Percentiles rank a stretch among this genome's conserved stretches.
Evolutionary conservation across 495 filamentous ascomycete genomes (phyloP).

Genomic region (Schizothecium vesticola): DNA sequence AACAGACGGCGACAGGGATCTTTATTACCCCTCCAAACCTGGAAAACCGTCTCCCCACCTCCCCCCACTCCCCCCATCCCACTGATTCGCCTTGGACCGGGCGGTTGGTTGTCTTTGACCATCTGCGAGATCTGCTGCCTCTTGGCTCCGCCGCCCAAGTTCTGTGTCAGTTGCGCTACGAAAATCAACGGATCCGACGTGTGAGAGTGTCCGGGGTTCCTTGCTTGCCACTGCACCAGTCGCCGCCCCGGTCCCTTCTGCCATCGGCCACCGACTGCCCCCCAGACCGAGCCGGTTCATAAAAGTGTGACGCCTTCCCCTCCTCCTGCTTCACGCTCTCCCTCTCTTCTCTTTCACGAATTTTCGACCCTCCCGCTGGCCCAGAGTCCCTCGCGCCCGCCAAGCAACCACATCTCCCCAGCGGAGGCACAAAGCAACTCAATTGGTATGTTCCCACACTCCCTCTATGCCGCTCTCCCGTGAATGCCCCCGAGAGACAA

Average conservation of each 20-base stretch:
- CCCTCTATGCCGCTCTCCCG: neutral
- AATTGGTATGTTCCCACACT: slow-evolving; percentile 26
- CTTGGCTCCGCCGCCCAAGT: slow-evolving; percentile 23
- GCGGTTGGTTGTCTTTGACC: slow-evolving; percentile 2
- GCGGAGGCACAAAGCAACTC: slow-evolving; percentile 14
- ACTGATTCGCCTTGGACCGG: slow-evolving; percentile 4
- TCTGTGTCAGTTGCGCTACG: slow-evolving; percentile 23
- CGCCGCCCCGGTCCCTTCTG: slow-evolving; percentile 5
- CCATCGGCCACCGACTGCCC: slow-evolving; percentile 8
- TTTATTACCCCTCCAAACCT: neutral
- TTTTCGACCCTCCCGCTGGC: slow-evolving; percentile 13
- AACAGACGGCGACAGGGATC: neutral
- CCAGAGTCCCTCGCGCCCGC: slow-evolving; percentile 12
- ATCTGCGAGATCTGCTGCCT: slow-evolving; percentile 11
- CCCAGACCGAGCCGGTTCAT: slow-evolving; percentile 14
- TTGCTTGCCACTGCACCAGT: slow-evolving; percentile 8
- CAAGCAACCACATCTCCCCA: slow-evolving; percentile 14
- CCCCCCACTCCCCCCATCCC: slow-evolving; percentile 16
- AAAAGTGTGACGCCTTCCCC: slow-evolving; percentile 24
- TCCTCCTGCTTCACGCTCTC: slow-evolving; percentile 10
- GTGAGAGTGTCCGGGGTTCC: slow-evolving; percentile 8
- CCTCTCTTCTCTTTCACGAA: slow-evolving; percentile 23
- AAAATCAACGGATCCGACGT: slow-evolving; percentile 20
- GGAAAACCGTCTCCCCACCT: slow-evolving; percentile 9
- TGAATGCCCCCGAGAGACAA: slow-evolving; percentile 12